Evolutionary conservation across 208 protist genomes (phyloP).

Genomic region (Trypanosoma brucei): DNA sequence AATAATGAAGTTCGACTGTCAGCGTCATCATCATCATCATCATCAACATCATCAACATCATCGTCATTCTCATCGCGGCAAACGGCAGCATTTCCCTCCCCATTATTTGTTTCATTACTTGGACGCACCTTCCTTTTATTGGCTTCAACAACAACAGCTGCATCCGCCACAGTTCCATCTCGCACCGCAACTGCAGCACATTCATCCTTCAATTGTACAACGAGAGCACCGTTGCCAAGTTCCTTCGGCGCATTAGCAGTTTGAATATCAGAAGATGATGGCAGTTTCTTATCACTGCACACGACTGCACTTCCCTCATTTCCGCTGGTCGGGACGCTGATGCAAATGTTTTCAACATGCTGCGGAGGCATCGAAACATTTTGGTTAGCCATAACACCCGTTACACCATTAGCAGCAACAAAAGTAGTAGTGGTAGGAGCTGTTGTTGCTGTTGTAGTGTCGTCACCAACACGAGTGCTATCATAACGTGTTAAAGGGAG

Average conservation of each 20-base stretch:
- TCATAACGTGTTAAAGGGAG: neutral
- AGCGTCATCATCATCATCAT: slow-evolving; percentile 7
- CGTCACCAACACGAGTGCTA: too few species aligned
- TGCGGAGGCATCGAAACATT: too few species aligned
- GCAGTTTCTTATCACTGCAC: too few species aligned
- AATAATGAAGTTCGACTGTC: slow-evolving; percentile 8
- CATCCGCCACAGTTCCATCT: neutral
- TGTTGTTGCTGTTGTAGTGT: too few species aligned
- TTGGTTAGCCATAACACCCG: too few species aligned
- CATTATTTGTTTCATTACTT: slow-evolving; percentile 2
- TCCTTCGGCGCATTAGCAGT: too few species aligned
- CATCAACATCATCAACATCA: slow-evolving; percentile 3
- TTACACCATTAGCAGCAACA: too few species aligned
- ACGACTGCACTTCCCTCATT: too few species aligned
- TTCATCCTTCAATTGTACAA: neutral
- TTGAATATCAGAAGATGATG: too few species aligned
- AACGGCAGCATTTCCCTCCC: neutral
- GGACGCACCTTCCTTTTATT: neutral
- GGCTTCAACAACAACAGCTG: neutral
- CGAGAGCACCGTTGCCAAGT: neutral
- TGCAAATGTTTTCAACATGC: too few species aligned
- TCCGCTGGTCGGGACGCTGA: too few species aligned
- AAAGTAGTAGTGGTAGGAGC: too few species aligned
- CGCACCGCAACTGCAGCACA: neutral
- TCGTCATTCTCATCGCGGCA: neutral